Conservation (phyloP, 1,284 basidiomycete species). For the Somion occarium region DNA sequence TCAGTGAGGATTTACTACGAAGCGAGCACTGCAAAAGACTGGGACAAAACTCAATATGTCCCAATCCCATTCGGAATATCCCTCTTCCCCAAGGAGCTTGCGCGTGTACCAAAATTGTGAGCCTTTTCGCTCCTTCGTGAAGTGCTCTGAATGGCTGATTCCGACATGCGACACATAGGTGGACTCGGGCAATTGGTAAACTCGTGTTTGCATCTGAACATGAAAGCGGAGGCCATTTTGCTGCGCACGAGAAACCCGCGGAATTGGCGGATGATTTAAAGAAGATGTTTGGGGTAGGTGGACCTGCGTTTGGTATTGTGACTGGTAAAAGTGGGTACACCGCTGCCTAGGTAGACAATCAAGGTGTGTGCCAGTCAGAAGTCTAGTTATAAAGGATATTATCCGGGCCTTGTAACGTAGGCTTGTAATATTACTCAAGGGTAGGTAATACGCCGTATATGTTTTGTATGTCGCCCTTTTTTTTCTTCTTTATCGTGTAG, state of each 20-base stretch:
- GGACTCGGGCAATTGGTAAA: constrained; percentile 13
- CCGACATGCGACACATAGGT: constrained; percentile 9
- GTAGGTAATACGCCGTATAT: too few species aligned
- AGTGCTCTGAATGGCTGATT: neutral
- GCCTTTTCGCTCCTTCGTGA: constrained; percentile 12
- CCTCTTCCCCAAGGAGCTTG: constrained; percentile 40
- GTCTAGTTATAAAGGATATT: too few species aligned
- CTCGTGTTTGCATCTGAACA: constrained; percentile 21
- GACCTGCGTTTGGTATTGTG: constrained; percentile 13
- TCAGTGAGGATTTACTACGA: constrained; percentile 48
- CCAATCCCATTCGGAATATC: constrained; percentile 39
- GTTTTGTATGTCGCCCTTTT: too few species aligned
- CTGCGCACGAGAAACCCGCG: constrained; percentile 20
- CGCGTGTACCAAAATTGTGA: constrained; percentile 32
- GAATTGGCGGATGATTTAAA: constrained; percentile 20
- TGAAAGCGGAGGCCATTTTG: constrained; percentile 23
- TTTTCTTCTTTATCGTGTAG: too few species aligned
- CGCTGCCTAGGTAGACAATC: too few species aligned
- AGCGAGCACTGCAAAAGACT: constrained; percentile 8
- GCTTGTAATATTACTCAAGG: too few species aligned
- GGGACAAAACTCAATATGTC: neutral
- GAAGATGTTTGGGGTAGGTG: constrained; percentile 18
- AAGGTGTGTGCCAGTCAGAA: too few species aligned
- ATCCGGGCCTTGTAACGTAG: too few species aligned
- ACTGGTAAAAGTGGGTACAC: constrained; percentile 17